Conservation (phyloP, 169 alveolate species). For the Perkinsus olseni region DNA sequence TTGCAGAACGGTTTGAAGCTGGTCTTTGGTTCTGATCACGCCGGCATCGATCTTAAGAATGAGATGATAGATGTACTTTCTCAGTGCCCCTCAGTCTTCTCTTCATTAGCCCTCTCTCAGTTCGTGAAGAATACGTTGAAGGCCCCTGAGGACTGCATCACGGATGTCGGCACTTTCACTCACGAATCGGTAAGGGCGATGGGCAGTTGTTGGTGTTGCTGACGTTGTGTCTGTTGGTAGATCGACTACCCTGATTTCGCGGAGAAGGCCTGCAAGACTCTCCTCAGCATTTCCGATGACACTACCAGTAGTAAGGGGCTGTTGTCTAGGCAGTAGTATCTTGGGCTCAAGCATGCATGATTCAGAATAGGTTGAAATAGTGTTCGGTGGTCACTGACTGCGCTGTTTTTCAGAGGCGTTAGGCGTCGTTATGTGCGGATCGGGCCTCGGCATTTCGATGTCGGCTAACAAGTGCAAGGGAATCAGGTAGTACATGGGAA, state of each 20-base stretch:
- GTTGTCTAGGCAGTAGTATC: not conserved
- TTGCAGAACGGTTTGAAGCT: not conserved
- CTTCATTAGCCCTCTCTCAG: not conserved
- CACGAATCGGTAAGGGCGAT: not conserved
- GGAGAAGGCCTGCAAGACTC: not conserved
- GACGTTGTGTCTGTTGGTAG: not conserved
- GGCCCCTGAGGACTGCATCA: not conserved
- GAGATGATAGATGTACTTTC: not conserved
- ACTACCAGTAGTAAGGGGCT: not conserved
- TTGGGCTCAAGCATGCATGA: not conserved
- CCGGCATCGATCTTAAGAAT: not conserved
- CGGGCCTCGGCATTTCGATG: slow-evolving; percentile 46
- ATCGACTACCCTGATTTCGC: not conserved
- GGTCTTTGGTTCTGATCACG: not conserved
- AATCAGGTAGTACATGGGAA: slow-evolving; percentile 1
- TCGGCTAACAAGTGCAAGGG: slow-evolving; percentile 42
- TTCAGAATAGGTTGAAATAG: not conserved
- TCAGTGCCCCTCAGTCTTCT: not conserved
- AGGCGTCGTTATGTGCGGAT: slow-evolving; percentile 43
- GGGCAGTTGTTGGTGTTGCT: too few species aligned
- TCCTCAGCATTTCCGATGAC: not conserved
- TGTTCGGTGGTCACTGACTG: not conserved
- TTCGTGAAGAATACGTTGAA: not conserved
- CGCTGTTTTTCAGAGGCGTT: not conserved
- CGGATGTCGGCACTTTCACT: not conserved